Evolutionary conservation across 2,329 filamentous ascomycete genomes (phyloP).

Genomic region (Phyllosticta citribraziliensis): DNA sequence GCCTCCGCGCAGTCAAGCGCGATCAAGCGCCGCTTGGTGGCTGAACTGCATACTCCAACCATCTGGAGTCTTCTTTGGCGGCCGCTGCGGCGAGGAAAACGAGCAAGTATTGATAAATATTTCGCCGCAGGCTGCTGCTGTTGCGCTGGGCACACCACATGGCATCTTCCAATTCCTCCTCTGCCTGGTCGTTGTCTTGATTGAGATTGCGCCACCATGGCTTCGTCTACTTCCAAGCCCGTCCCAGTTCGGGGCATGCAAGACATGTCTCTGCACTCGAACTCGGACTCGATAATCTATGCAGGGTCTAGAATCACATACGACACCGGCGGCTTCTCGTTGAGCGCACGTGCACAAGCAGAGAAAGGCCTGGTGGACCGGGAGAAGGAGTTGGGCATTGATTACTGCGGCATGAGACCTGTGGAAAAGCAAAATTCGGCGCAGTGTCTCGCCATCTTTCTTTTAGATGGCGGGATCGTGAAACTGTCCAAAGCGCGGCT

Average conservation of each 20-base stretch:
- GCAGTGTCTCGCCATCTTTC: background rate
- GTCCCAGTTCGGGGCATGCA: background rate
- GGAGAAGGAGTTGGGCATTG: background rate
- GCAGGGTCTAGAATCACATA: background rate
- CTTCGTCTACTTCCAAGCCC: background rate
- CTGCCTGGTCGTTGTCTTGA: background rate
- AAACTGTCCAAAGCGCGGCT: background rate
- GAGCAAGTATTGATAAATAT: background rate
- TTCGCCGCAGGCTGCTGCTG: background rate
- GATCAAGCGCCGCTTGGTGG: background rate
- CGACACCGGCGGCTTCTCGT: background rate
- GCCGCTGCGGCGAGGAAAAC: background rate
- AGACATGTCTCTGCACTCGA: background rate
- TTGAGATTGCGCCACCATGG: background rate
- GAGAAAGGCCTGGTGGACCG: background rate
- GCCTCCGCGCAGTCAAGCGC: background rate
- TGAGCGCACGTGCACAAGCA: background rate
- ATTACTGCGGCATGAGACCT: background rate
- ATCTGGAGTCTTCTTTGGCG: background rate
- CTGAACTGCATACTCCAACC: background rate
- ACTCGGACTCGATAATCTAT: background rate
- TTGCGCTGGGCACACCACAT: background rate
- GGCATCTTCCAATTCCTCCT: background rate
- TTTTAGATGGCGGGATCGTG: background rate
- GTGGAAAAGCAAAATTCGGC: background rate